phyloP scores from a whole-genome alignment of 345 rosid genomes.

The Hypericum androsaemum region DNA sequence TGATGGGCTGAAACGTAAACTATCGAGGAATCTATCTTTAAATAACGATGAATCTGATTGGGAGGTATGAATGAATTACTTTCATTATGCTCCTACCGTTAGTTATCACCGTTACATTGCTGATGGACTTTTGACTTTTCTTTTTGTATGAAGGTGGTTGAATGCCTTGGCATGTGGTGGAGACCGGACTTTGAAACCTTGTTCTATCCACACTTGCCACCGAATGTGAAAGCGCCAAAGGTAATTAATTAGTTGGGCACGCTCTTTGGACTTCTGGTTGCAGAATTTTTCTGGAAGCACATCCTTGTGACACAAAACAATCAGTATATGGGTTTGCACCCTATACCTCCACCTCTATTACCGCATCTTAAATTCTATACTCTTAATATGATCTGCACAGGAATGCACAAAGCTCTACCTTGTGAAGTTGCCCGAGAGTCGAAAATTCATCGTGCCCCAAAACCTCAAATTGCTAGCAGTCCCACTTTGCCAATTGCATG shows the following conservation, averaged over 20 bases:
- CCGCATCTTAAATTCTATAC: no score
- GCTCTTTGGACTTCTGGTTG: conserved; percentile 4
- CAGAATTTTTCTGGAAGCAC: conserved; percentile 1
- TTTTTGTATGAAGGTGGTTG: conserved; percentile 38
- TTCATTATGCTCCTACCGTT: background rate
- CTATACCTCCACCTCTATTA: no score
- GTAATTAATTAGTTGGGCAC: conserved; percentile 21
- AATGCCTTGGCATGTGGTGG: conserved; percentile 92
- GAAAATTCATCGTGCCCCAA: conserved; percentile 60
- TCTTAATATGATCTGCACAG: conserved; percentile 17
- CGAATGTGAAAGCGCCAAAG: conserved; percentile 56
- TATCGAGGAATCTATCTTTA: conserved; percentile 51
- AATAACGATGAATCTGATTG: conserved; percentile 32
- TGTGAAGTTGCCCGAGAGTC: conserved; percentile 47
- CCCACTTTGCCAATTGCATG: conserved; percentile 66
- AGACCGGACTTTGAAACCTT: conserved; percentile 63
- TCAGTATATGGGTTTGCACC: no score
- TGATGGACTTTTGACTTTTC: background rate
- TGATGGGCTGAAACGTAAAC: conserved; percentile 70
- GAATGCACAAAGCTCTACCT: conserved; percentile 77
- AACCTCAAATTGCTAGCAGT: conserved; percentile 79
- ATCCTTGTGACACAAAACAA: background rate
- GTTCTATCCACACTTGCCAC: conserved; percentile 54
- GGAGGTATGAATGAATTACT: conserved; percentile 41
- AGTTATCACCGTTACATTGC: conserved; percentile 1